Conservation (phyloP, 2,329 filamentous ascomycete genomes). For the Pezicula radicicola region DNA sequence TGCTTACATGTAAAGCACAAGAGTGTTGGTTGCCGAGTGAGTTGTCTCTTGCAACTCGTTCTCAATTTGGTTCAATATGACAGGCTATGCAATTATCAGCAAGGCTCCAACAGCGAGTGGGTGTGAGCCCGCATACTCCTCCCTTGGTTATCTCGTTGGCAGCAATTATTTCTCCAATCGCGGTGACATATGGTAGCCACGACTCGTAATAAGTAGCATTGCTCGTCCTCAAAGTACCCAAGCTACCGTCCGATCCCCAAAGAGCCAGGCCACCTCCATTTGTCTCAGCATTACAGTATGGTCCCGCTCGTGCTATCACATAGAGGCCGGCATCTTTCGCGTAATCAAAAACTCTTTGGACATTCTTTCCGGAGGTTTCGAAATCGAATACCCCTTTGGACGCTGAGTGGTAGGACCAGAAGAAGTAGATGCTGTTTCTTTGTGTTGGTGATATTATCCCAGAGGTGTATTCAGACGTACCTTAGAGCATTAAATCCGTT, state of each 20-base stretch:
- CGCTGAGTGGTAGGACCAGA: constrained; percentile 46
- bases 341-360: constrained; percentile 47
- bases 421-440: constrained; percentile 39
- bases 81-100: constrained; percentile 26
- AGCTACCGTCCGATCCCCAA: constrained; percentile 43
- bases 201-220: constrained; percentile 39
- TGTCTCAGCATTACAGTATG: constrained; percentile 50
- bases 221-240: constrained; percentile 39
- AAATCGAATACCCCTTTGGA: constrained; percentile 46
- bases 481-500: constrained; percentile 49
- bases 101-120: neutral
- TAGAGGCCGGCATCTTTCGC: constrained; percentile 50
- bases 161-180: constrained; percentile 44
- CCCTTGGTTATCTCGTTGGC: constrained; percentile 47
- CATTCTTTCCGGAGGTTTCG: constrained; percentile 44
- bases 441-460: constrained; percentile 2
- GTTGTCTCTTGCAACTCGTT: constrained; percentile 47
- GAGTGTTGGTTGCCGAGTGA: constrained; percentile 39
- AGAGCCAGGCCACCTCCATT: constrained; percentile 43
- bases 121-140: constrained; percentile 27
- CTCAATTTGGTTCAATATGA: constrained; percentile 50
- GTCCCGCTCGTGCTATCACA: constrained; percentile 47
- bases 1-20: constrained; percentile 44
- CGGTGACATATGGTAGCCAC: constrained; percentile 45
- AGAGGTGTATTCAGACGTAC: constrained; percentile 19